These are phyloP conservation scores for Kwoniella sp. DNA, from an alignment of 768 basidiomycete species.

Conservation along the genomic window DNA sequence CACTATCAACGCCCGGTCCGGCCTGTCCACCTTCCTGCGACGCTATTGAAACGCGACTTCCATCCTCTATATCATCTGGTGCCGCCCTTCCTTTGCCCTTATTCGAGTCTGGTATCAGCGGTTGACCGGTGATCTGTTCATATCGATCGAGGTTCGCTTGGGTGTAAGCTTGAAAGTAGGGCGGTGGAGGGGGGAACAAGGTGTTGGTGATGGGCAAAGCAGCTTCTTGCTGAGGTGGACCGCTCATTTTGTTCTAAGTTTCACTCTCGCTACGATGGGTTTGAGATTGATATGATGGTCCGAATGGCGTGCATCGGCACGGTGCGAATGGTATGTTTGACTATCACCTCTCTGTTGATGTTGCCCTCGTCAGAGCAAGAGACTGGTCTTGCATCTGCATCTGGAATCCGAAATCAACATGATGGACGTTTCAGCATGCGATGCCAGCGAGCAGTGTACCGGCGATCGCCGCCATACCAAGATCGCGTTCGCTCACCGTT, in stretches of 20 bases:
- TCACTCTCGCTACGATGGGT: no score
- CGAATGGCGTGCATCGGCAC: no score
- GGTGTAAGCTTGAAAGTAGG: slow-evolving; percentile 39
- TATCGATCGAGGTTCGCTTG: slow-evolving; percentile 24
- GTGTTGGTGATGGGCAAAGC: slow-evolving; percentile 43
- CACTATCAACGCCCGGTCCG: slow-evolving; percentile 11
- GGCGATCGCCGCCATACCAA: no score
- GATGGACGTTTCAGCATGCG: no score
- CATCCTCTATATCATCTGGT: neutral
- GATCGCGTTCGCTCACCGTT: neutral
- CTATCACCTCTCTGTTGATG: no score
- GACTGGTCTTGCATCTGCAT: no score
- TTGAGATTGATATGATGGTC: no score
- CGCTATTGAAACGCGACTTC: slow-evolving; percentile 5
- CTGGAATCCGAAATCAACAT: no score
- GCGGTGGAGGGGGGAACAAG: slow-evolving; percentile 48
- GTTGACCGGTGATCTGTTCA: slow-evolving; percentile 21
- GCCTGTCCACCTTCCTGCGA: slow-evolving; percentile 5
- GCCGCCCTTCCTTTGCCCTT: slow-evolving; percentile 14
- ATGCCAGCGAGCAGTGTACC: no score
- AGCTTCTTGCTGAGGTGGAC: slow-evolving; percentile 4
- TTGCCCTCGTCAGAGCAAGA: no score
- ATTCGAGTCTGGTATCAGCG: slow-evolving; percentile 10
- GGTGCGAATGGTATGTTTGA: no score
- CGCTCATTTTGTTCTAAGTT: slow-evolving; percentile 7